phyloP scores from a whole-genome alignment of 164 flowering plant species.

The Echeveria elegans region DNA sequence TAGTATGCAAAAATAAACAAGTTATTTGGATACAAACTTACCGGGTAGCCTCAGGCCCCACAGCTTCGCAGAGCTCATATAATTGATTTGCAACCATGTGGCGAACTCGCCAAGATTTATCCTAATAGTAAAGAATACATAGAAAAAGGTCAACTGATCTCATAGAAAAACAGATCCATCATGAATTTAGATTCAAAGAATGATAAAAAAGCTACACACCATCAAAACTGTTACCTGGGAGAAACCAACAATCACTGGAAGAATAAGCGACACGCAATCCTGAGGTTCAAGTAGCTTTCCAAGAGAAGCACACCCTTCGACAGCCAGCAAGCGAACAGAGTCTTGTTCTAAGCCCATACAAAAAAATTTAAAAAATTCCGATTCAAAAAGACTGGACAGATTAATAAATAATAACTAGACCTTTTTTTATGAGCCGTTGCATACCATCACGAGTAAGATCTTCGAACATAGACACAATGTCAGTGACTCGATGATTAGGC shows the following conservation, averaged over 20 bases:
- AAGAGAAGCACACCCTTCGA: constrained; percentile 96
- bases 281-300: constrained; percentile 92
- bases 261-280: constrained; percentile 86
- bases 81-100: constrained; percentile 96
- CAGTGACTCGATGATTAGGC: constrained; percentile 66
- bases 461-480: constrained; percentile 83
- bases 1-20: too few relatives aligned
- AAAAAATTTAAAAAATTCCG: background rate
- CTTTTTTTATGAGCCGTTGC: background rate
- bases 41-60: constrained; percentile 94
- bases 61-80: constrained; percentile 97
- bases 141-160: background rate
- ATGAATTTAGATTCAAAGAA: background rate
- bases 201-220: background rate
- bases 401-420: background rate
- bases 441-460: constrained; percentile 94
- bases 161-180: background rate
- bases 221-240: constrained; percentile 46
- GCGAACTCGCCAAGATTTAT: constrained; percentile 99
- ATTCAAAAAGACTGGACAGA: background rate
- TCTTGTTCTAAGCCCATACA: constrained; percentile 64
- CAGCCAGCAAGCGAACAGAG: constrained; percentile 94
- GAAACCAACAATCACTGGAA: constrained; percentile 85
- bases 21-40: constrained; percentile 13
- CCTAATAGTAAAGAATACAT: constrained; percentile 33